Conservation (phyloP, 176 grass and related monocot genomes). For the Oryza meyeriana region DNA sequence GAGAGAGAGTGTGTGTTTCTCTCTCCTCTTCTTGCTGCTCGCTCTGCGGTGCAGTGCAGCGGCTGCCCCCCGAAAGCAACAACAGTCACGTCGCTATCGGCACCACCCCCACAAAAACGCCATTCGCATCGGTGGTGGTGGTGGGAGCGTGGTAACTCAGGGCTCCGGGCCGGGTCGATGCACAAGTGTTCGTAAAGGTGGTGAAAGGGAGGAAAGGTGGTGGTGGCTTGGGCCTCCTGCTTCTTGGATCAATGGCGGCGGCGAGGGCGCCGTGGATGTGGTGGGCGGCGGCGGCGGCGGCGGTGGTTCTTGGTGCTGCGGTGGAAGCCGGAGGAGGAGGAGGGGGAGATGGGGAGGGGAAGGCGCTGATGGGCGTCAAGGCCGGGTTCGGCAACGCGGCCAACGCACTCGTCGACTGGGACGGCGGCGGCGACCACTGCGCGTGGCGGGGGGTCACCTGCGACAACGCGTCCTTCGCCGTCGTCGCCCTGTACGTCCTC, state of each 20-base stretch:
- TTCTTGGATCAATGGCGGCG: conserved; percentile 10
- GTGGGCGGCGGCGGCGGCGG: neutral
- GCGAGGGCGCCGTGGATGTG: neutral
- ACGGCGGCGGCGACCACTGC: conserved; percentile 66
- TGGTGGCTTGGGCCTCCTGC: neutral
- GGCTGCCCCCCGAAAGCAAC: conserved; percentile 60
- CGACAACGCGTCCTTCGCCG: conserved; percentile 67
- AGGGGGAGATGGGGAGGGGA: conserved; percentile 21
- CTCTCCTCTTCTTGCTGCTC: neutral
- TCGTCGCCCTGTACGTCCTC: conserved; percentile 55
- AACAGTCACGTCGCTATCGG: conserved; percentile 92
- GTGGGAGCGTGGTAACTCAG: neutral
- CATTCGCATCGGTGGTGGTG: conserved; percentile 1
- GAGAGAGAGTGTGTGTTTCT: too few species aligned
- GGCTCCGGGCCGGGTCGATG: neutral
- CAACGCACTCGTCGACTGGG: conserved; percentile 79
- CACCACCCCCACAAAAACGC: conserved; percentile 47
- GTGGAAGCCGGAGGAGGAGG: neutral
- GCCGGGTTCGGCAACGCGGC: conserved; percentile 72
- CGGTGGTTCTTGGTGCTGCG: neutral
- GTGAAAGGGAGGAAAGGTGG: neutral
- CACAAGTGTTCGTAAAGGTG: too few species aligned
- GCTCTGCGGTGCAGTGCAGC: conserved; percentile 26
- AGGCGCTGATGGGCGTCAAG: conserved; percentile 71
- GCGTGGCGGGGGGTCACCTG: conserved; percentile 88